Conservation (phyloP, 768 basidiomycete genomes). For the Naganishia randhawae region DNA sequence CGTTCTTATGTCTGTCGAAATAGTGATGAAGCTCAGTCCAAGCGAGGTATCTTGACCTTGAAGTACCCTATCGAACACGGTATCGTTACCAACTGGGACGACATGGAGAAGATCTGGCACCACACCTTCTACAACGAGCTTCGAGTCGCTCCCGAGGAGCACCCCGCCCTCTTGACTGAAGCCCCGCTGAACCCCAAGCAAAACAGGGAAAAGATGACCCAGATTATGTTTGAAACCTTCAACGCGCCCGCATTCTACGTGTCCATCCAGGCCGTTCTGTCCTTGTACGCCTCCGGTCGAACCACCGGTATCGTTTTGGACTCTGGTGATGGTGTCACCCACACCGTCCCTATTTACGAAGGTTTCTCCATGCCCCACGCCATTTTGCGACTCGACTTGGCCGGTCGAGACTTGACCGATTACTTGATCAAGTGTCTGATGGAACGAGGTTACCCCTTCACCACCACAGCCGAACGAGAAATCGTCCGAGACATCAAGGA, state of each 20-base stretch:
- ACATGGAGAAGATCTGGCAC: conserved; percentile 99
- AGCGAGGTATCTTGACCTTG: conserved; percentile 88
- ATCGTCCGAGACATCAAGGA: conserved; percentile 97
- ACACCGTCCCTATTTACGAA: conserved; percentile 96
- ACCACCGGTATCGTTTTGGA: conserved; percentile 91
- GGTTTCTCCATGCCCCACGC: conserved; percentile 87
- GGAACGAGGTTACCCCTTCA: conserved; percentile 91
- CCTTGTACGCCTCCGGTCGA: conserved; percentile 87
- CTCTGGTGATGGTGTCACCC: conserved; percentile 92
- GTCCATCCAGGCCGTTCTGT: conserved; percentile 83
- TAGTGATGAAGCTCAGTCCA: conserved; percentile 86
- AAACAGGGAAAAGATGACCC: conserved; percentile 84
- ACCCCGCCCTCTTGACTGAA: conserved; percentile 86
- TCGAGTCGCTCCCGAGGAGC: conserved; percentile 87
- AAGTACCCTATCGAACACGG: conserved; percentile 94
- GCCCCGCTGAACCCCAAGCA: conserved; percentile 90
- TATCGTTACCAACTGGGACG: conserved; percentile 97
- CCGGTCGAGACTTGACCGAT: conserved; percentile 82
- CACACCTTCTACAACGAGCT: conserved; percentile 96
- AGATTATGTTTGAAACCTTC: conserved; percentile 96
- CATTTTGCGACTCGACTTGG: conserved; percentile 82
- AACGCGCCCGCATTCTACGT: conserved; percentile 90
- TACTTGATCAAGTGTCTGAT: conserved; percentile 54
- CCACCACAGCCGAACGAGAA: conserved; percentile 87
- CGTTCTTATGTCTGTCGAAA: neutral